Percentiles rank a stretch among this genome's conserved stretches.
Evolutionary conservation across 208 protist species (phyloP).

Genomic region (Trypanosoma platydactyli): DNA sequence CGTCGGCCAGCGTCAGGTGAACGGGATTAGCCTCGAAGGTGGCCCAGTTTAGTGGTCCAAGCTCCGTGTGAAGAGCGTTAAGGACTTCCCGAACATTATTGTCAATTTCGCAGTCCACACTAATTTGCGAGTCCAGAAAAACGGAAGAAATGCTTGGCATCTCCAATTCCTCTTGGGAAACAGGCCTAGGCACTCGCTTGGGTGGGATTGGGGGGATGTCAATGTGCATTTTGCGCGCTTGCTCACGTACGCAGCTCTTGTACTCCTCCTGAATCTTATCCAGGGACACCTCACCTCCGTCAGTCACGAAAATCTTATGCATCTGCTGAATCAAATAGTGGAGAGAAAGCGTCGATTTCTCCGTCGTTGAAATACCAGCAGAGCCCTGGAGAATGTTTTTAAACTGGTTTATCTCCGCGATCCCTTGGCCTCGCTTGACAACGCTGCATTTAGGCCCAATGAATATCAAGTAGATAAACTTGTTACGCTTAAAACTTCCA

Average conservation of each 20-base stretch:
- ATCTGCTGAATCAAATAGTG: constrained; percentile 65
- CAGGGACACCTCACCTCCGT: constrained; percentile 75
- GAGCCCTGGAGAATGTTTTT: constrained; percentile 49
- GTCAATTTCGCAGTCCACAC: constrained; percentile 24
- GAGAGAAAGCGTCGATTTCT: constrained; percentile 61
- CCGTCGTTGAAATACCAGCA: constrained; percentile 64
- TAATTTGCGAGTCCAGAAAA: constrained; percentile 6
- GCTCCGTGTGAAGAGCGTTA: constrained; percentile 53
- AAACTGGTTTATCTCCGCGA: constrained; percentile 66
- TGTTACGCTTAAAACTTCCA: constrained; percentile 87
- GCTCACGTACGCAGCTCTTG: constrained; percentile 49
- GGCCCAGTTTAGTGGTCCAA: constrained; percentile 82
- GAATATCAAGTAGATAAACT: constrained; percentile 82
- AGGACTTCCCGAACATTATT: constrained; percentile 41
- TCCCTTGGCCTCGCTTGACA: constrained; percentile 74
- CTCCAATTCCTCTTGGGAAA: constrained; percentile 23
- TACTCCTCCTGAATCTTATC: constrained; percentile 77
- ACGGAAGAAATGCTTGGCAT: neutral
- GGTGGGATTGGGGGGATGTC: neutral
- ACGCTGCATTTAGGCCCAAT: constrained; percentile 67
- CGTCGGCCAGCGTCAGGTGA: constrained; percentile 40
- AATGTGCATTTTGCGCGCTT: constrained; percentile 60
- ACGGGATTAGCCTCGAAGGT: constrained; percentile 61
- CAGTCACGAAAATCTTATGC: constrained; percentile 70
- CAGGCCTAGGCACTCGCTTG: neutral